Evolutionary conservation across 2,329 filamentous ascomycete genomes (phyloP).

Genomic region (Alternaria sp.): DNA sequence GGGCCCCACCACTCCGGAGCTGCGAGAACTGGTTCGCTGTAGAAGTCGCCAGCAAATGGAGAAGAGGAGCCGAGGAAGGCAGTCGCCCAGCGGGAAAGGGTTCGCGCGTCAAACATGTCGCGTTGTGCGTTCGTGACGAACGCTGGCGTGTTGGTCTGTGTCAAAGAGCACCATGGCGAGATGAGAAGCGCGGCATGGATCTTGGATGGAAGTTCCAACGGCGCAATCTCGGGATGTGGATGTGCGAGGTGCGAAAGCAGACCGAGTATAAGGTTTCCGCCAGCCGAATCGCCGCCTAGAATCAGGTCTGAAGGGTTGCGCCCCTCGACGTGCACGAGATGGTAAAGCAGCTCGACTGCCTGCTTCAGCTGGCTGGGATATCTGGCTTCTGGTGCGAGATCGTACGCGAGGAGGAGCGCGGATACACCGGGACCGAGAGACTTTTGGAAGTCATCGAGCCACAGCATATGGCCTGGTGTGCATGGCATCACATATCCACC

Average conservation of each 20-base stretch:
- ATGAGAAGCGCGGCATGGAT: slow-evolving; percentile 62
- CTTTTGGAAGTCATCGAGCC: slow-evolving; percentile 53
- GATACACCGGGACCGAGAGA: slow-evolving; percentile 57
- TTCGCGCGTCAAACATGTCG: slow-evolving; percentile 56
- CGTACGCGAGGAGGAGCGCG: slow-evolving; percentile 64
- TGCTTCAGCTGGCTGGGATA: slow-evolving; percentile 59
- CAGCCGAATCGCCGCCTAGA: slow-evolving; percentile 61
- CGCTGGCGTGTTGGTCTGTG: slow-evolving; percentile 50
- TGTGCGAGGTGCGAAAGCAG: slow-evolving; percentile 61
- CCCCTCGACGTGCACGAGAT: slow-evolving; percentile 49
- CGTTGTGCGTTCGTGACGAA: slow-evolving; percentile 56
- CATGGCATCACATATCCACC: slow-evolving; percentile 63
- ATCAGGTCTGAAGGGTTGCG: slow-evolving; percentile 52
- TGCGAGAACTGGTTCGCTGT: slow-evolving; percentile 60
- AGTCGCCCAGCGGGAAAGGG: slow-evolving; percentile 54
- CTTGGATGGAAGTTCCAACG: slow-evolving; percentile 49
- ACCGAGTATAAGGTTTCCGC: slow-evolving; percentile 56
- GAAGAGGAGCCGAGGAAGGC: slow-evolving; percentile 54
- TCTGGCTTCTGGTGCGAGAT: slow-evolving; percentile 56
- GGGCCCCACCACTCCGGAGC: slow-evolving; percentile 61
- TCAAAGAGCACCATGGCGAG: slow-evolving; percentile 64
- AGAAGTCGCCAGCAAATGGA: slow-evolving; percentile 58
- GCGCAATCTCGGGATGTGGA: slow-evolving; percentile 60
- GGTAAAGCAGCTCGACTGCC: slow-evolving; percentile 52
- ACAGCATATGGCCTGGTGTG: slow-evolving; percentile 56